A percentile compares a stretch with the other conserved stretches of the same genome.
These are phyloP conservation scores for Colletotrichum liriopes DNA, from an alignment of 2,329 filamentous ascomycete genomes.

Conservation along the genomic window DNA sequence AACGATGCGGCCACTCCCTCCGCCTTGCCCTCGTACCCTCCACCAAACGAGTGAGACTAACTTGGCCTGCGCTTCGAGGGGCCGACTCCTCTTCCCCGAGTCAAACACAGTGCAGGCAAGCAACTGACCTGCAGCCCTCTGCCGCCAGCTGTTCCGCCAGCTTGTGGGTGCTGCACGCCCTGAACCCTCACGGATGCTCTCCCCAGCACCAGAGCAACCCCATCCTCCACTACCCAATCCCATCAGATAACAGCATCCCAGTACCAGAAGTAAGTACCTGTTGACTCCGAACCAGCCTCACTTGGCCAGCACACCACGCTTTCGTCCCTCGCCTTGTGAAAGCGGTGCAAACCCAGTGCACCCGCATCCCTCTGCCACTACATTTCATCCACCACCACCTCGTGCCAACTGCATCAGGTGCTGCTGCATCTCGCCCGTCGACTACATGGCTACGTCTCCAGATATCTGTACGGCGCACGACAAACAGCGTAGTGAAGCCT, in stretches of 20 bases:
- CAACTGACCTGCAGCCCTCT: neutral
- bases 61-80: conserved; percentile 2
- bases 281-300: conserved; percentile 1
- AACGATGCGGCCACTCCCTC: conserved; percentile 20
- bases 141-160: conserved; percentile 7
- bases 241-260: conserved; percentile 15
- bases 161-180: neutral
- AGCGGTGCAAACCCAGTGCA: neutral
- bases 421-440: conserved; percentile 10
- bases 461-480: neutral
- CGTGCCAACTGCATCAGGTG: conserved; percentile 10
- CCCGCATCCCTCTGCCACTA: conserved; percentile 7
- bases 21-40: neutral
- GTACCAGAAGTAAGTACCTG: neutral
- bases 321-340: conserved; percentile 6
- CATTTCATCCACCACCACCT: neutral
- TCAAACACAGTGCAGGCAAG: conserved; percentile 25
- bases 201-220: neutral
- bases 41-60: conserved; percentile 6
- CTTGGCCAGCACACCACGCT: neutral
- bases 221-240: neutral
- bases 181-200: neutral
- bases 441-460: neutral
- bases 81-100: conserved; percentile 15
- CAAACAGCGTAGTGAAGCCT: neutral